Evolutionary conservation across 495 filamentous ascomycete genomes (phyloP).

Genomic region (Clavariopsis aquatica): DNA sequence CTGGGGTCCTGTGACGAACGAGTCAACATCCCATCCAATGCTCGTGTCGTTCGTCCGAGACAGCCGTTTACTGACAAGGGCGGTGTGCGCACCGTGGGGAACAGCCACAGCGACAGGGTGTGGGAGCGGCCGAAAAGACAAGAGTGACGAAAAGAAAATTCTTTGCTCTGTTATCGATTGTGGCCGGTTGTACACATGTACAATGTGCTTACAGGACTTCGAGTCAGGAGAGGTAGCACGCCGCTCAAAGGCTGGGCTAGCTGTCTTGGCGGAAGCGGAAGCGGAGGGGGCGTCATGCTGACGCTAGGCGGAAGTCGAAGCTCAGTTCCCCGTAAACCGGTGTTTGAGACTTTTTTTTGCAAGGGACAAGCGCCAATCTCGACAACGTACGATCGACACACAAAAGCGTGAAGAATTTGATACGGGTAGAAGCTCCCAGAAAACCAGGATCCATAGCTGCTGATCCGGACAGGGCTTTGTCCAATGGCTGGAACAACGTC

Average conservation of each 20-base stretch:
- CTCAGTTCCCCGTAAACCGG: background rate
- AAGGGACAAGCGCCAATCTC: background rate
- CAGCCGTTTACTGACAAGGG: constrained; percentile 23
- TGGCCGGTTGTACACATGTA: background rate
- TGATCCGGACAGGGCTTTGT: too few species aligned
- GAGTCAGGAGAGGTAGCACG: background rate
- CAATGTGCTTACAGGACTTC: too few species aligned
- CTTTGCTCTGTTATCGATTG: background rate
- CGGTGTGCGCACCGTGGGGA: constrained; percentile 5
- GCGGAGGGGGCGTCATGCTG: background rate
- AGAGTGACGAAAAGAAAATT: background rate
- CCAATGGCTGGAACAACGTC: too few species aligned
- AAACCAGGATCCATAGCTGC: too few species aligned
- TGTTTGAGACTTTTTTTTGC: background rate
- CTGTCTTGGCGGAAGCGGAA: background rate
- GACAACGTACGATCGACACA: background rate
- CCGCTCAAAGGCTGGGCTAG: background rate
- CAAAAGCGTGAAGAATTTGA: too few species aligned
- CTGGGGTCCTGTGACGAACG: background rate
- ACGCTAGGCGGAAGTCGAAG: background rate
- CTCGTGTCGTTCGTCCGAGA: background rate
- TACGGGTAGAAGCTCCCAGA: too few species aligned
- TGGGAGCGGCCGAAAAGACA: background rate
- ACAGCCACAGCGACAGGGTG: background rate
- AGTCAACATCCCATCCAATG: background rate